Evolutionary conservation across 2,329 filamentous ascomycete genomes (phyloP), one percentile per base, ranked within the genome.

Genomic region (Sordariomycetes sp.): DNA sequence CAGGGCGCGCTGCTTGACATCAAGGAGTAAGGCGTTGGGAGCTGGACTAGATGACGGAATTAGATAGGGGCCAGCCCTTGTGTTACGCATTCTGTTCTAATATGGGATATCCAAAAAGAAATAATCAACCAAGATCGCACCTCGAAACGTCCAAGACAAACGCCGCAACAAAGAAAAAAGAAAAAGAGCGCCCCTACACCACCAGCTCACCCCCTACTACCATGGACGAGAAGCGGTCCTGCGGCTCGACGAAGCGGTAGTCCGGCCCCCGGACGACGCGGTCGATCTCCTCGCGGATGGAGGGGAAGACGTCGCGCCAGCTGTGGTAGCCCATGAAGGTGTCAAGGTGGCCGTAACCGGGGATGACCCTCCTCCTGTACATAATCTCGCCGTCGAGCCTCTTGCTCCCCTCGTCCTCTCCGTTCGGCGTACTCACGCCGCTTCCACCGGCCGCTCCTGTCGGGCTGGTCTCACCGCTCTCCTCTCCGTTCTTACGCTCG

Each of bases 321-420:
- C 80, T 79, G 58, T 79, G 76, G 51, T 77, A 73, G 3, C 82
- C 81, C 79, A 85, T 85, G 79, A 80, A 85, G 64, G 78, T 79
- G 70, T 85, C 82, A 46, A 85, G 67, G 65, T 85, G 81, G 2
- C 81, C 81, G 65, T 85, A 85, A 16, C 79, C 79, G 1, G 76
- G 76, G 5, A 85, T 73, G 3, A 83, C 77, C 35, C 72, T 67
- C 12, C 82, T 71, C 40, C 73, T 70, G 66, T 83, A 85, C 63
- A 75, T 69, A 16, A 75, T 65, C 64, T 20, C 66, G 50, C 22
- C 14, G 8, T 40, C 37, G 12, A 18, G 24, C n/a, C 46, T 25
- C 16, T 20, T n/a, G 3, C 46, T 50, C 46, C 6, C 3, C n/a
- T 22, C n/a, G 22, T 6, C 46, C 46, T 25, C 46, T 4, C 46